Percentiles rank a stretch among this genome's conserved stretches.
phyloP scores from a whole-genome alignment of 345 rosid species.

The Moricandia arvensis region DNA sequence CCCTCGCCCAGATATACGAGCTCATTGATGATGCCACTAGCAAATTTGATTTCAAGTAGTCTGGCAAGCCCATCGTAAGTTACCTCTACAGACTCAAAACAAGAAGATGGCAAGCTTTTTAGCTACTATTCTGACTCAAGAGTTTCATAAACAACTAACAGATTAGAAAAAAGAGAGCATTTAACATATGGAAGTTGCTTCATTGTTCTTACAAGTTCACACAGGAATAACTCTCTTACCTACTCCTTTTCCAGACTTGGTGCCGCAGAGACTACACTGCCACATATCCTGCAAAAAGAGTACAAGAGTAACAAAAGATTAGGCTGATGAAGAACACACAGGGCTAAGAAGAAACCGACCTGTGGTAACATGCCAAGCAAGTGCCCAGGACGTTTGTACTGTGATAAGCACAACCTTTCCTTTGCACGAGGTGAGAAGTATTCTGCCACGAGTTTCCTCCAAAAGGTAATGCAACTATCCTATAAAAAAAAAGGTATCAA shows the following conservation, averaged over 20 bases:
- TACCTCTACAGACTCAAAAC: slow-evolving; percentile 59
- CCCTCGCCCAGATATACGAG: slow-evolving; percentile 84
- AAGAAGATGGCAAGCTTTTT: slow-evolving; percentile 5
- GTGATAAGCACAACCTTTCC: slow-evolving; percentile 92
- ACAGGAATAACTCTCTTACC: slow-evolving; percentile 27
- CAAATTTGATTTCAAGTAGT: slow-evolving; percentile 87
- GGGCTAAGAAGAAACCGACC: slow-evolving; percentile 45
- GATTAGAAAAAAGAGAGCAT: not conserved
- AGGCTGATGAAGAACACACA: not conserved
- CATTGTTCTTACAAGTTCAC: not conserved
- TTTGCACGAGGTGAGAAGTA: slow-evolving; percentile 92
- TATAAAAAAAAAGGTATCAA: slow-evolving; percentile 31
- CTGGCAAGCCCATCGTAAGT: slow-evolving; percentile 92
- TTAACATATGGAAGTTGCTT: not conserved
- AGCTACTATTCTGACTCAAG: slow-evolving; percentile 23
- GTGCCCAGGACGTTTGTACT: slow-evolving; percentile 79
- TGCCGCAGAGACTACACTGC: slow-evolving; percentile 42
- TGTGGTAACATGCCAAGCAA: slow-evolving; percentile 89
- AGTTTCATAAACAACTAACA: not conserved
- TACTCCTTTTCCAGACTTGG: slow-evolving; percentile 41
- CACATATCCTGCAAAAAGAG: slow-evolving; percentile 13
- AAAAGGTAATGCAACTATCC: slow-evolving; percentile 86
- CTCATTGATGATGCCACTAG: slow-evolving; percentile 93
- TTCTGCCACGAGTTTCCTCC: slow-evolving; percentile 92
- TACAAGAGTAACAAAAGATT: not conserved